phyloP scores from a whole-genome alignment of 2,329 filamentous ascomycete genomes.

The Paecilomyces sp. region DNA sequence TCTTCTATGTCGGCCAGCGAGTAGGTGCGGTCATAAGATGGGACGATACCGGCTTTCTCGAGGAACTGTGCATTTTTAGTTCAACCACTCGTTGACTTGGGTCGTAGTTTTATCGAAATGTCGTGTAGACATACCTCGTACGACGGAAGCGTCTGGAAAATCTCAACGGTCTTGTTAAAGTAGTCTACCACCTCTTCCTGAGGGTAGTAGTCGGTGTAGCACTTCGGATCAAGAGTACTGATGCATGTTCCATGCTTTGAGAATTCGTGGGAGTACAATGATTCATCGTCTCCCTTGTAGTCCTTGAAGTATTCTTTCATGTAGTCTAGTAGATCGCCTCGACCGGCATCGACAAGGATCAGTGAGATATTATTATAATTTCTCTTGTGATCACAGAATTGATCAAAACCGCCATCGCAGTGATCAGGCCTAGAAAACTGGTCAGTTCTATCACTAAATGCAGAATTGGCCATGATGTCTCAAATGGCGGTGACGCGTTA shows the following conservation, averaged over 20 bases:
- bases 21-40: slow-evolving; percentile 50
- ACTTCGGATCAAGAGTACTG: slow-evolving; percentile 58
- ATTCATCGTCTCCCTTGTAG: slow-evolving; percentile 55
- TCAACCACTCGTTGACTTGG: background rate
- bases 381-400: slow-evolving; percentile 56
- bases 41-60: slow-evolving; percentile 53
- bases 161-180: slow-evolving; percentile 57
- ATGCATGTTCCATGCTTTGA: slow-evolving; percentile 71
- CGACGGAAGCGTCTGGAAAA: slow-evolving; percentile 61
- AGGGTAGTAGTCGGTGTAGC: slow-evolving; percentile 56
- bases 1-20: slow-evolving; percentile 51
- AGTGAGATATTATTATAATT: slow-evolving; percentile 59
- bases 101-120: background rate
- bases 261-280: slow-evolving; percentile 70
- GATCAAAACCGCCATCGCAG: slow-evolving; percentile 64
- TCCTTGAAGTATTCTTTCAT: slow-evolving; percentile 70
- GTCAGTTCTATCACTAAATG: background rate
- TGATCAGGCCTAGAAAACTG: slow-evolving; percentile 47
- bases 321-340: slow-evolving; percentile 52
- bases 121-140: slow-evolving; percentile 43
- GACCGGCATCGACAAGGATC: slow-evolving; percentile 51
- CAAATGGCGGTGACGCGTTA: background rate
- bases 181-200: slow-evolving; percentile 62
- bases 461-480: background rate
- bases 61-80: slow-evolving; percentile 39